Evolutionary conservation across 2,329 filamentous ascomycete genomes (phyloP).

Genomic region (Sclerotinia sclerotiorum): DNA sequence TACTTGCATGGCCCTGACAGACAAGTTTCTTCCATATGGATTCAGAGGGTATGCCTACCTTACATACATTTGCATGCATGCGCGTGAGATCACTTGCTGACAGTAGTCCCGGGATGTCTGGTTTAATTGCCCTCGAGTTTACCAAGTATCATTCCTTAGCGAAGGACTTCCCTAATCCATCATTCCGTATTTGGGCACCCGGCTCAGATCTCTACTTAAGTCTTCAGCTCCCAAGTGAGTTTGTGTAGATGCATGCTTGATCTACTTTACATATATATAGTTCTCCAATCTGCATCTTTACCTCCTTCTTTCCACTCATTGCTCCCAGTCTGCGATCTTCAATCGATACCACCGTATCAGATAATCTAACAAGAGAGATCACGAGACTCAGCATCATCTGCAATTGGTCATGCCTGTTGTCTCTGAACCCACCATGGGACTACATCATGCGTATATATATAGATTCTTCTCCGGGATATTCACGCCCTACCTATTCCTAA

Average conservation of each 20-base stretch:
- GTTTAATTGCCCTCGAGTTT: slow-evolving; percentile 12
- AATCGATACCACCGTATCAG: neutral
- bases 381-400: slow-evolving; percentile 7
- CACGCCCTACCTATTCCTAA: slow-evolving; percentile 21
- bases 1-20: slow-evolving; percentile 19
- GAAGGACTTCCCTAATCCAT: neutral
- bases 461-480: slow-evolving; percentile 17
- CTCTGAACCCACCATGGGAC: slow-evolving; percentile 14
- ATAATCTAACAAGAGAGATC: neutral
- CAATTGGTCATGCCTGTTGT: slow-evolving; percentile 25
- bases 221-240: slow-evolving; percentile 19
- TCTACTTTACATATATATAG: slow-evolving; percentile 10
- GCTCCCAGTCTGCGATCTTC: neutral
- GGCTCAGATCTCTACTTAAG: slow-evolving; percentile 26
- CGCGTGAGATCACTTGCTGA: slow-evolving; percentile 25
- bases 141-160: neutral
- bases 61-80: slow-evolving; percentile 16
- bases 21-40: slow-evolving; percentile 17
- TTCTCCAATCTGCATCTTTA: neutral
- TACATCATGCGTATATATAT: neutral
- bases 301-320: neutral
- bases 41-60: slow-evolving; percentile 1
- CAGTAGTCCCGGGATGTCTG: neutral
- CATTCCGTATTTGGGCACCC: slow-evolving; percentile 3
- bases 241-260: slow-evolving; percentile 6